Conservation (phyloP, 495 filamentous ascomycete genomes). For the Hypoxylon fuscum region DNA sequence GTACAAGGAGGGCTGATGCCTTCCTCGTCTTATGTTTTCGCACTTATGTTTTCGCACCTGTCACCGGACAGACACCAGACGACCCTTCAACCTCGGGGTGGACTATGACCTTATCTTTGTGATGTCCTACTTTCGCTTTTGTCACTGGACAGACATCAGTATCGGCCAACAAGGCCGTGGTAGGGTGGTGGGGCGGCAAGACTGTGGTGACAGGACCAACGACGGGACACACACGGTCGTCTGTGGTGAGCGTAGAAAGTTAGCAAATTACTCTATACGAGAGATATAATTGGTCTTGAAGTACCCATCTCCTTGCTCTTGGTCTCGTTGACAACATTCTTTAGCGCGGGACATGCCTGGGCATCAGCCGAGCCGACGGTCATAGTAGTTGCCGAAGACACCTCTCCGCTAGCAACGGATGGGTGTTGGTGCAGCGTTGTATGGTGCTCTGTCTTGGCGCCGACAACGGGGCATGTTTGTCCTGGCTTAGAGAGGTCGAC, state of each 20-base stretch:
- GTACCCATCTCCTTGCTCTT: constrained; percentile 53
- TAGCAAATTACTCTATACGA: neutral
- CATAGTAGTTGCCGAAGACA: constrained; percentile 37
- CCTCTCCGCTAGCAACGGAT: constrained; percentile 43
- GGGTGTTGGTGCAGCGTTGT: constrained; percentile 55
- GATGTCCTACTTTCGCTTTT: constrained; percentile 57
- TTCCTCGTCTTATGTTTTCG: constrained; percentile 28
- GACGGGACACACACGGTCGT: constrained; percentile 58
- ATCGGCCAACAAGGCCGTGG: constrained; percentile 49
- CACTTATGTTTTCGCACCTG: no score
- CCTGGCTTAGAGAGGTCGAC: constrained; percentile 55
- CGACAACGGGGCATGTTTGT: constrained; percentile 55
- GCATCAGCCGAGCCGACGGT: constrained; percentile 47
- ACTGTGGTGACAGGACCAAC: constrained; percentile 57
- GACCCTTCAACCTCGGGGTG: constrained; percentile 49
- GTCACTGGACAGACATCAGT: constrained; percentile 60
- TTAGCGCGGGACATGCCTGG: constrained; percentile 55
- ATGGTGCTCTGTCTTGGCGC: constrained; percentile 58
- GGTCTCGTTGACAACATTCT: constrained; percentile 49
- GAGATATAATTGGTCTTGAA: neutral
- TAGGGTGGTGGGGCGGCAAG: constrained; percentile 57
- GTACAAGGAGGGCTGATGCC: no score
- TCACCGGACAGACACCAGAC: constrained; percentile 54
- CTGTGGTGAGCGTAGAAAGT: constrained; percentile 9
- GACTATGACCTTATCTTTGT: constrained; percentile 53